Evolutionary conservation across 2,329 filamentous ascomycete genomes (phyloP).

Genomic region (Fusarium sp.): DNA sequence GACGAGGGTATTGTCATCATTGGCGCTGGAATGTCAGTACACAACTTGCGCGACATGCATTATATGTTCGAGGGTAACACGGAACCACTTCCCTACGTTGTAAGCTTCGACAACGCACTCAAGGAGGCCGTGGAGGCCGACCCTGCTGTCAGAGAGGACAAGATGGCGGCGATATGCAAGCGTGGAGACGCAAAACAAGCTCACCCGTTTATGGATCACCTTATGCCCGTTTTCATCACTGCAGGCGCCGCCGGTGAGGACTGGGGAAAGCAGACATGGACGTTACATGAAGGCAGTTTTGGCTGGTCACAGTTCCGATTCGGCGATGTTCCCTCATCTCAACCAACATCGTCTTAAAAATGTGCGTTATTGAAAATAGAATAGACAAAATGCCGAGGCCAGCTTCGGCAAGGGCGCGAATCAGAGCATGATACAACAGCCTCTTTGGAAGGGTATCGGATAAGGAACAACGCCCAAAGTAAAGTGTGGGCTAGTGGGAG

Average conservation of each 20-base stretch:
- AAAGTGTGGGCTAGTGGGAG: neutral
- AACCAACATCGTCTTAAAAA: conserved; percentile 11
- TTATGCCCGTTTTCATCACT: conserved; percentile 64
- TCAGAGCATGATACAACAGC: neutral
- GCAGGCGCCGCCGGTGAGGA: conserved; percentile 63
- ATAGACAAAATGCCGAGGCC: neutral
- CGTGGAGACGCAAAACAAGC: conserved; percentile 63
- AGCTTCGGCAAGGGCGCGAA: neutral
- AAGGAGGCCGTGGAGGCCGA: conserved; percentile 72
- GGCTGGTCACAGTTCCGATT: conserved; percentile 66
- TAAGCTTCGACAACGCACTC: conserved; percentile 77
- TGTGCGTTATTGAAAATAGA: conserved; percentile 15
- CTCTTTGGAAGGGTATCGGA: neutral
- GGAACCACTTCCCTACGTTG: conserved; percentile 68
- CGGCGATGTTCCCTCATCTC: conserved; percentile 52
- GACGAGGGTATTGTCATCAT: conserved; percentile 79
- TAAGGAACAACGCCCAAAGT: neutral
- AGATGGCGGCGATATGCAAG: conserved; percentile 57
- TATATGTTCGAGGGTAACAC: conserved; percentile 55
- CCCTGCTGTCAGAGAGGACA: conserved; percentile 56
- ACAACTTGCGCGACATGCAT: conserved; percentile 72
- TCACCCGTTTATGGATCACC: conserved; percentile 65
- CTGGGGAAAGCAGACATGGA: conserved; percentile 61
- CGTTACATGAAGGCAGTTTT: conserved; percentile 61
- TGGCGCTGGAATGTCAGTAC: conserved; percentile 81